Evolutionary conservation across 768 basidiomycete species (phyloP).

Genomic region (Phlebiopsis gigantea): DNA sequence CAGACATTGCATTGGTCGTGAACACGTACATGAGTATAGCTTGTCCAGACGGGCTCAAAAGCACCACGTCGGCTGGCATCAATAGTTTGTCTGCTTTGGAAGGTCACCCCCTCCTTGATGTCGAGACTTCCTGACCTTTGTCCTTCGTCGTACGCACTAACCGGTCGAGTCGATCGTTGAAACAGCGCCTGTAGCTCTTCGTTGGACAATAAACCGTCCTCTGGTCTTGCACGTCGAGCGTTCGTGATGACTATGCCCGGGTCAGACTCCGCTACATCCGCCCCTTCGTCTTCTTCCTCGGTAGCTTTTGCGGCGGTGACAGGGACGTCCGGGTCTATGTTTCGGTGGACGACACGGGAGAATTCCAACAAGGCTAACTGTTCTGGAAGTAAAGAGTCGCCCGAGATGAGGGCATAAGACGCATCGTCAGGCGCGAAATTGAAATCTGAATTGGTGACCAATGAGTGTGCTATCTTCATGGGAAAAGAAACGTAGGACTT

Average conservation of each 20-base stretch:
- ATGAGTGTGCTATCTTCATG: not conserved
- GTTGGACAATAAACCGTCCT: conserved; percentile 67
- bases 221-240: conserved; percentile 50
- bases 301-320: conserved; percentile 19
- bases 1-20: not conserved
- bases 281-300: conserved; percentile 40
- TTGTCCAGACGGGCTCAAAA: conserved; percentile 81
- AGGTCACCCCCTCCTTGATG: conserved; percentile 32
- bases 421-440: conserved; percentile 83
- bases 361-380: conserved; percentile 48
- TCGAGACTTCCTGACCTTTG: conserved; percentile 16
- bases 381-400: conserved; percentile 46
- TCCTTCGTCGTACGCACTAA: conserved; percentile 69
- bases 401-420: conserved; percentile 72
- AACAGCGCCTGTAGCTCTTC: conserved; percentile 52
- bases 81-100: conserved; percentile 43
- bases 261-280: conserved; percentile 37
- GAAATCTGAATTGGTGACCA: conserved; percentile 61
- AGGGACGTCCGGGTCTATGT: conserved; percentile 58
- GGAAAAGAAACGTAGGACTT: conserved; percentile 13
- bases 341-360: conserved; percentile 70
- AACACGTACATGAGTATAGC: conserved; percentile 51
- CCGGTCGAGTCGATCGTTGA: conserved; percentile 30
- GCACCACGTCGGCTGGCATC: conserved; percentile 43
- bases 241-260: conserved; percentile 71